Conservation (phyloP, 345 rosid genomes). For the Salix purpurea region DNA sequence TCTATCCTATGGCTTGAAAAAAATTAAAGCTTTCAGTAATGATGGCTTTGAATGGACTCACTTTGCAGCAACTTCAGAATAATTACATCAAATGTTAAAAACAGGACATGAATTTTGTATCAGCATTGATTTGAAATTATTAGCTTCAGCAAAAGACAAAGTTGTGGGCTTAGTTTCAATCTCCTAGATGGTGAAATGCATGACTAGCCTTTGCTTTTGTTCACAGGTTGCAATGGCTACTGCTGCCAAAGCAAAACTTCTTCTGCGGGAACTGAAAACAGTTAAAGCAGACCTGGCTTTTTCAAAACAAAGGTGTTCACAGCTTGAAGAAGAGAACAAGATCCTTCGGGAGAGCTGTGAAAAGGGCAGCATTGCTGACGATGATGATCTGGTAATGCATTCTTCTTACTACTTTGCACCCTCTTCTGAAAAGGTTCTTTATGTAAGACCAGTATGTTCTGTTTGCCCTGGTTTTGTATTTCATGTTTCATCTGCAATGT, state of each 20-base stretch:
- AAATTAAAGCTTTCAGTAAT: background rate
- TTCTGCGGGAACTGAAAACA: constrained; percentile 88
- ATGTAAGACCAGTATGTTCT: background rate
- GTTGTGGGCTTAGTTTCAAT: background rate
- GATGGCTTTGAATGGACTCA: background rate
- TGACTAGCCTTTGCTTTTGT: constrained; percentile 22
- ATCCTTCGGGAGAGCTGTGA: constrained; percentile 79
- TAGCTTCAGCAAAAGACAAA: background rate
- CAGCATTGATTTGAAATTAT: background rate
- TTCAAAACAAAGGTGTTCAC: constrained; percentile 78
- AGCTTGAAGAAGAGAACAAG: constrained; percentile 88
- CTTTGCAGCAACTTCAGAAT: background rate
- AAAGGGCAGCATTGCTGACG: constrained; percentile 72
- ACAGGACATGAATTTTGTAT: background rate
- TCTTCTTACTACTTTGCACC: background rate
- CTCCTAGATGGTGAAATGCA: constrained; percentile 30
- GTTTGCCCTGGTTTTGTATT: background rate
- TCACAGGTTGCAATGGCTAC: constrained; percentile 97
- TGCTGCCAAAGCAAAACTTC: constrained; percentile 94
- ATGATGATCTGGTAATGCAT: constrained; percentile 78
- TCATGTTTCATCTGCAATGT: background rate
- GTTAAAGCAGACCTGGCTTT: constrained; percentile 88
- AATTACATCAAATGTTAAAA: background rate
- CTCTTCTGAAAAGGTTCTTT: no score
- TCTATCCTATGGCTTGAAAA: background rate